A percentile compares a stretch with the other conserved stretches of the same genome.
Evolutionary conservation across 768 basidiomycete species (phyloP).

Genomic region (Scleroderma citrinum): DNA sequence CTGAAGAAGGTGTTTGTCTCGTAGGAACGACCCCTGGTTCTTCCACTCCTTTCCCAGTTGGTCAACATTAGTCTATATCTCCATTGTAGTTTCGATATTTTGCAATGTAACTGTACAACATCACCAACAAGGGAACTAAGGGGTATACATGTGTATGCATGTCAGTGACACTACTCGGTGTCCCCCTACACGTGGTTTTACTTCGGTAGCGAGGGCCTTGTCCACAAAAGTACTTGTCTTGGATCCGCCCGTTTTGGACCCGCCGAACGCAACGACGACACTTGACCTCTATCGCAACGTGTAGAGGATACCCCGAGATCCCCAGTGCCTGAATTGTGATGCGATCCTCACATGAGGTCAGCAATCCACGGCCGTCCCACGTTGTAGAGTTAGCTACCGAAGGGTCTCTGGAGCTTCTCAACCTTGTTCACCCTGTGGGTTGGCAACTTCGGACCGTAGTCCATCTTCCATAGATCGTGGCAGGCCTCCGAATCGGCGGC

Average conservation of each 20-base stretch:
- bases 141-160: neutral
- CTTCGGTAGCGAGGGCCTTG: neutral
- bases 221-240: no score
- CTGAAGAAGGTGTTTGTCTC: conserved; percentile 91
- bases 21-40: conserved; percentile 32
- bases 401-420: neutral
- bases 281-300: no score
- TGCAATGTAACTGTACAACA: neutral
- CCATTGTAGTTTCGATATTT: no score
- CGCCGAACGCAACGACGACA: no score
- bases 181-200: neutral
- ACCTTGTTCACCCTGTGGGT: neutral
- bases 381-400: neutral
- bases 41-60: neutral
- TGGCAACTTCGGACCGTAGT: neutral
- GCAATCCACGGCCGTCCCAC: neutral
- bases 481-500: no score
- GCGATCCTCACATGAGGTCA: neutral
- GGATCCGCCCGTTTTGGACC: no score
- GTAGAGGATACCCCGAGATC: neutral
- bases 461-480: no score
- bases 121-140: no score
- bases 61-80: no score
- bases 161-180: neutral
- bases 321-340: neutral